phyloP scores from a whole-genome alignment of 2,329 filamentous ascomycete genomes.

The Paecilomyces niveus region DNA sequence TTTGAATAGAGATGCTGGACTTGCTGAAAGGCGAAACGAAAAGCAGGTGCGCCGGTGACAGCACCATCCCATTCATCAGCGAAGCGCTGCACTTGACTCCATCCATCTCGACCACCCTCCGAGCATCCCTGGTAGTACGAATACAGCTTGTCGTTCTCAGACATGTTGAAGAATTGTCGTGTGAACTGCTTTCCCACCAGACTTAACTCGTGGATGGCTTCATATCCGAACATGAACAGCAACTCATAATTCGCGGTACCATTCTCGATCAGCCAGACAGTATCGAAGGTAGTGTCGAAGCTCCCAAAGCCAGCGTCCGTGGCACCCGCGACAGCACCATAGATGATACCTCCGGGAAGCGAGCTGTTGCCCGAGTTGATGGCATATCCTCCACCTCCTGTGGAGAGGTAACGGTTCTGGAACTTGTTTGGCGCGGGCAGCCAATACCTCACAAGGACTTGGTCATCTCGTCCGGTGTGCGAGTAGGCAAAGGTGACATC shows the following conservation, averaged over 20 bases:
- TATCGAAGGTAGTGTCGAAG: conserved; percentile 36
- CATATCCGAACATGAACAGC: conserved; percentile 45
- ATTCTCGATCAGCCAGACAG: conserved; percentile 31
- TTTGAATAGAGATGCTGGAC: conserved; percentile 31
- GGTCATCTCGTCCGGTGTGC: conserved; percentile 33
- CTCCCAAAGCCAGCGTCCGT: conserved; percentile 47
- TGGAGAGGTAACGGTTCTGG: conserved; percentile 40
- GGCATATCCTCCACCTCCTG: conserved; percentile 42
- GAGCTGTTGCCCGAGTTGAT: conserved; percentile 45
- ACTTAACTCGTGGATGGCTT: conserved; percentile 44
- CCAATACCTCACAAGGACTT: conserved; percentile 34
- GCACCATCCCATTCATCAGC: conserved; percentile 37
- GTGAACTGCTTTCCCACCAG: conserved; percentile 38
- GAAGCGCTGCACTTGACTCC: conserved; percentile 42
- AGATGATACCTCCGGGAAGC: conserved; percentile 36
- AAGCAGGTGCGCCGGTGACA: conserved; percentile 31
- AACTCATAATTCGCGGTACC: conserved; percentile 44
- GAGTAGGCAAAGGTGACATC: conserved; percentile 43
- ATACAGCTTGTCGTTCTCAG: conserved; percentile 13
- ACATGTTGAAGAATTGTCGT: conserved; percentile 29
- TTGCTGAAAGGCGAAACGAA: conserved; percentile 29
- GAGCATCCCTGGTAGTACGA: conserved; percentile 45
- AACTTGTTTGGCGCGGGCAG: conserved; percentile 38
- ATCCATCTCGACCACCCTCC: conserved; percentile 43
- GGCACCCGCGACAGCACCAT: conserved; percentile 42